phyloP scores from a whole-genome alignment of 371 early-diverging fungal species.

The Smittium culicis region DNA sequence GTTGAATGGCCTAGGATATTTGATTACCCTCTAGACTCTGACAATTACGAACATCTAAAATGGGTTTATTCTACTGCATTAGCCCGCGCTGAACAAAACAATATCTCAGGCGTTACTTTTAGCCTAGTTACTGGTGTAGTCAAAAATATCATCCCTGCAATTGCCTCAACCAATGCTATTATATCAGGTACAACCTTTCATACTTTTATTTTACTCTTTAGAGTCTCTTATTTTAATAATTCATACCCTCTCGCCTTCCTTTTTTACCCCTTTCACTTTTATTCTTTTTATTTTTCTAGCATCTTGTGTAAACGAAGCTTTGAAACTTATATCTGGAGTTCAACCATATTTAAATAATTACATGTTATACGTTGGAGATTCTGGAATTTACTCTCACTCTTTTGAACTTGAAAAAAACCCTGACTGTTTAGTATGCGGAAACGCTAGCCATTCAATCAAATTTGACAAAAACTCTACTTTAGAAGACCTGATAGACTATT shows the following conservation, averaged over 20 bases:
- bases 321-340: slow-evolving; percentile 70
- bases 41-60: slow-evolving; percentile 74
- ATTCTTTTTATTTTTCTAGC: slow-evolving; percentile 24
- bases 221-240: background rate
- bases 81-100: slow-evolving; percentile 58
- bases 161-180: slow-evolving; percentile 61
- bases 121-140: slow-evolving; percentile 89
- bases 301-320: slow-evolving; percentile 88
- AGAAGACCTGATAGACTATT: slow-evolving; percentile 21
- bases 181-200: slow-evolving; percentile 64
- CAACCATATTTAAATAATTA: slow-evolving; percentile 74
- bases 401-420: slow-evolving; percentile 69
- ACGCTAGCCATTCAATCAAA: slow-evolving; percentile 13
- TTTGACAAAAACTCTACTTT: slow-evolving; percentile 16
- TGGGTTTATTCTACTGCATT: slow-evolving; percentile 73
- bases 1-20: slow-evolving; percentile 72
- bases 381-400: slow-evolving; percentile 78
- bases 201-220: too few species aligned
- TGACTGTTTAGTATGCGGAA: slow-evolving; percentile 85
- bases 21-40: slow-evolving; percentile 74
- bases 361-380: slow-evolving; percentile 89
- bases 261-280: background rate
- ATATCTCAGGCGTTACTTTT: slow-evolving; percentile 79
- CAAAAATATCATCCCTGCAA: slow-evolving; percentile 66
- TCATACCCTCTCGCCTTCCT: background rate